These are phyloP conservation scores for Naganishia antarctica DNA, from an alignment of 768 basidiomycete genomes.

Conservation along the genomic window DNA sequence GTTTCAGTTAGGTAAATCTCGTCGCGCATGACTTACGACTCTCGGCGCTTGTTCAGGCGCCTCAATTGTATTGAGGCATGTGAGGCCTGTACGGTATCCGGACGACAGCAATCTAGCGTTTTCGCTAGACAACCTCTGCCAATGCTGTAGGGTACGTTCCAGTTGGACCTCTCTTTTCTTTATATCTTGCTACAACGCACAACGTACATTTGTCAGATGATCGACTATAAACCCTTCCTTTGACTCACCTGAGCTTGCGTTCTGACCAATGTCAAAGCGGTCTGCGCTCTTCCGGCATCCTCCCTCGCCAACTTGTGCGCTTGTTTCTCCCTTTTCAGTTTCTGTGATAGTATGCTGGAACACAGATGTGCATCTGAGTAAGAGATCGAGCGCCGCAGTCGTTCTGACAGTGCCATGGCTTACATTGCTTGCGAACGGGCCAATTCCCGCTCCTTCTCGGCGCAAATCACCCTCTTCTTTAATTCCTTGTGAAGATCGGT, in stretches of 20 bases:
- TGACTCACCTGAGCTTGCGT: conserved; percentile 34
- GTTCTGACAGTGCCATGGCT: background rate
- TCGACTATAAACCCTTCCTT: no score
- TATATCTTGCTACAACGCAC: conserved; percentile 18
- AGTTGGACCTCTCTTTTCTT: conserved; percentile 29
- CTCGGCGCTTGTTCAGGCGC: conserved; percentile 10
- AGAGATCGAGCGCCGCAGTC: background rate
- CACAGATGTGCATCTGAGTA: background rate
- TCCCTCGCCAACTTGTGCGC: conserved; percentile 30
- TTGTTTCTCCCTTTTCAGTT: conserved; percentile 31
- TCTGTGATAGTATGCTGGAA: background rate
- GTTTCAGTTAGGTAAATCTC: background rate
- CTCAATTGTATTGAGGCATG: conserved; percentile 27
- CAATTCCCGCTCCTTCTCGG: conserved; percentile 31
- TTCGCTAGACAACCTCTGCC: conserved; percentile 27
- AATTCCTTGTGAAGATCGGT: conserved; percentile 28
- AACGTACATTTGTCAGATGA: background rate
- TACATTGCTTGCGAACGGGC: conserved; percentile 30
- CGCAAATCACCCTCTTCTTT: conserved; percentile 12
- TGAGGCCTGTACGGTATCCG: conserved; percentile 16
- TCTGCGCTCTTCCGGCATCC: conserved; percentile 30
- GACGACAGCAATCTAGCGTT: conserved; percentile 22
- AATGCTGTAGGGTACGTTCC: conserved; percentile 25
- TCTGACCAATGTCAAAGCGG: conserved; percentile 32
- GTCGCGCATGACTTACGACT: conserved; percentile 14